phyloP scores from a whole-genome alignment of 768 basidiomycete species.

The Tylopilus vinaceipallidus region DNA sequence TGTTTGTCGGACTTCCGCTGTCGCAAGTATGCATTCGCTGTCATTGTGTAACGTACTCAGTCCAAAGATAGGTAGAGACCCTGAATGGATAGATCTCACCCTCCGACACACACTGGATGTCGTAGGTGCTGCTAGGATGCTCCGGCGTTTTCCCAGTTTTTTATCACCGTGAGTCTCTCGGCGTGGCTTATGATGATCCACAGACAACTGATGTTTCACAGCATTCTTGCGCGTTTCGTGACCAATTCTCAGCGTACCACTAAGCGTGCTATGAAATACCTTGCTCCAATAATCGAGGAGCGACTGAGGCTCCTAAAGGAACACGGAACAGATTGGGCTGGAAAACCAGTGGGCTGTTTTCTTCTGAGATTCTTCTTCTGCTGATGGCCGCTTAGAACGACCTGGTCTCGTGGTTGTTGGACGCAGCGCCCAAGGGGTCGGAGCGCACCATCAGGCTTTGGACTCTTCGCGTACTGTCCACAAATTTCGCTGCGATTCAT shows the following conservation, averaged over 20 bases:
- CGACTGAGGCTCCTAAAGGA: neutral
- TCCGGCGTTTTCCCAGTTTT: neutral
- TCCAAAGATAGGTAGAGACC: neutral
- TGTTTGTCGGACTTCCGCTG: slow-evolving; percentile 45
- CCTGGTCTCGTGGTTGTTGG: neutral
- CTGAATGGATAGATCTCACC: slow-evolving; percentile 5
- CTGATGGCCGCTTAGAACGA: neutral
- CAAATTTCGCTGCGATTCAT: slow-evolving; percentile 4
- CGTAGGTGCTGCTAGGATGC: neutral
- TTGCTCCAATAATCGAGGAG: slow-evolving; percentile 5
- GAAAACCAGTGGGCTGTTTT: neutral
- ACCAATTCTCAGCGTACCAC: neutral
- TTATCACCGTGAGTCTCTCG: neutral
- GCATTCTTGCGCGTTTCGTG: neutral
- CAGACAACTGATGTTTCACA: too few species aligned
- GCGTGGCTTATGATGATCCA: too few species aligned
- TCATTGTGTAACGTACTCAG: too few species aligned
- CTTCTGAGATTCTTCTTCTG: too few species aligned
- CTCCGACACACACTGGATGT: neutral
- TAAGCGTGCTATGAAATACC: neutral
- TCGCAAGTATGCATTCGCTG: too few species aligned
- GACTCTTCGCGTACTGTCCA: neutral
- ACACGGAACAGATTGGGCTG: neutral
- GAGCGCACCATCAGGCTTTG: neutral
- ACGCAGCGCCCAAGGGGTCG: neutral